Percentiles rank a stretch among this genome's conserved stretches.
Evolutionary conservation across 139 green algal genomes (phyloP).

Genomic region (Dunaliella sp.): DNA sequence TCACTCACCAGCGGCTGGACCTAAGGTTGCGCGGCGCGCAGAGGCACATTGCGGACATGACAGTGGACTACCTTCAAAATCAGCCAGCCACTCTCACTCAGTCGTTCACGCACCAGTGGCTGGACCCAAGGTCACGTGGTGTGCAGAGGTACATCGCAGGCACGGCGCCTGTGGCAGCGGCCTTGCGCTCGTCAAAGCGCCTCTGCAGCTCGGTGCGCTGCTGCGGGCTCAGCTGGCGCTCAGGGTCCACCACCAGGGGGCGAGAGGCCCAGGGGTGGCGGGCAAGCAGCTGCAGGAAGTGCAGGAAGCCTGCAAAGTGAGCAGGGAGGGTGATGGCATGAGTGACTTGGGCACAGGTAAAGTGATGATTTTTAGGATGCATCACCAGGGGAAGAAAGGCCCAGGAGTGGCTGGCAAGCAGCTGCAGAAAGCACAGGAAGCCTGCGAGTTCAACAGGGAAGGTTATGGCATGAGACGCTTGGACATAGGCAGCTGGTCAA

Average conservation of each 20-base stretch:
- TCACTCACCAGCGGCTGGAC: slow-evolving; percentile 44
- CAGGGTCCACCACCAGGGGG: slow-evolving; percentile 68
- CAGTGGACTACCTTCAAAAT: too few relatives aligned
- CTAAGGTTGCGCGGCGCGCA: slow-evolving; percentile 45
- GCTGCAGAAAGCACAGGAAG: slow-evolving; percentile 70
- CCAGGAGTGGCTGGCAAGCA: slow-evolving; percentile 68
- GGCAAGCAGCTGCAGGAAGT: slow-evolving; percentile 67
- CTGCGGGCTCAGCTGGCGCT: slow-evolving; percentile 31
- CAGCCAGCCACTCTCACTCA: too few relatives aligned
- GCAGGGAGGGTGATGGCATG: not conserved
- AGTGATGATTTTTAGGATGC: too few relatives aligned
- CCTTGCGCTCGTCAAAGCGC: slow-evolving; percentile 6
- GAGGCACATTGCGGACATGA: slow-evolving; percentile 52
- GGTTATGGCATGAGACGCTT: too few relatives aligned
- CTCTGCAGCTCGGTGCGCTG: slow-evolving; percentile 18
- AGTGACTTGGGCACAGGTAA: too few relatives aligned
- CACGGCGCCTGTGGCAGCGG: not conserved
- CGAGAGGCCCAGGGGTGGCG: slow-evolving; percentile 56
- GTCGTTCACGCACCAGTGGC: slow-evolving; percentile 49
- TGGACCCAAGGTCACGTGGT: slow-evolving; percentile 38
- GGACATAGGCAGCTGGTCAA: too few relatives aligned
- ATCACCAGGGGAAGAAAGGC: slow-evolving; percentile 56
- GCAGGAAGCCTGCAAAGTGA: slow-evolving; percentile 57
- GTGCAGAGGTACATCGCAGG: slow-evolving; percentile 58
- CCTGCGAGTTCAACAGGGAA: slow-evolving; percentile 30